Percentiles rank a stretch among this genome's conserved stretches.
Conservation (phyloP, 2,329 filamentous ascomycete genomes). For the Sporothrix inflata region DNA sequence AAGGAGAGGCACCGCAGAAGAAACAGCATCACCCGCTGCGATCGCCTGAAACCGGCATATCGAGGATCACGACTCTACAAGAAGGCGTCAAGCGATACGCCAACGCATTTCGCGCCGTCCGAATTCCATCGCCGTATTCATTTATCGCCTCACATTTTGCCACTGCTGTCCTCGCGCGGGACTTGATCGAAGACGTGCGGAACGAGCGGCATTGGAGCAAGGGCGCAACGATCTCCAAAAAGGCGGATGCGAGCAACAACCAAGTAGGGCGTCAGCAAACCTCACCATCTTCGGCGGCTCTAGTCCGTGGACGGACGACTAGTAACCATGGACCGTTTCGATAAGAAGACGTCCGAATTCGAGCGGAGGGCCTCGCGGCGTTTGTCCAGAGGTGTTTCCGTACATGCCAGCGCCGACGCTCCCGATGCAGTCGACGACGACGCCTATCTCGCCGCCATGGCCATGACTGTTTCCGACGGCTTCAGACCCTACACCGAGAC, state of each 20-base stretch:
- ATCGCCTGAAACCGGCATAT: constrained; percentile 12
- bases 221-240: not conserved
- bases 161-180: not conserved
- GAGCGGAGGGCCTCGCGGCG: constrained; percentile 34
- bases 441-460: constrained; percentile 27
- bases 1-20: not conserved
- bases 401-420: constrained; percentile 23
- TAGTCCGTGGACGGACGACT: constrained; percentile 16
- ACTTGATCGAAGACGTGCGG: not conserved
- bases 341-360: constrained; percentile 33
- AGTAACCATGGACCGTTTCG: constrained; percentile 32
- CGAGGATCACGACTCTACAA: not conserved
- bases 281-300: not conserved
- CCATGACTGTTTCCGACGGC: constrained; percentile 32
- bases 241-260: not conserved
- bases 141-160: no score
- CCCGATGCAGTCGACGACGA: constrained; percentile 20
- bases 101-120: not conserved
- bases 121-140: not conserved
- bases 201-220: not conserved
- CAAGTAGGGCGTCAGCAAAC: not conserved
- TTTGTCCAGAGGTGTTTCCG: constrained; percentile 30
- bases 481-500: constrained; percentile 28
- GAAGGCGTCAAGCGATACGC: not conserved
- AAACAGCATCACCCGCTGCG: not conserved